phyloP scores from a whole-genome alignment of 441 rosid genomes.

The Corymbia citriodora region DNA sequence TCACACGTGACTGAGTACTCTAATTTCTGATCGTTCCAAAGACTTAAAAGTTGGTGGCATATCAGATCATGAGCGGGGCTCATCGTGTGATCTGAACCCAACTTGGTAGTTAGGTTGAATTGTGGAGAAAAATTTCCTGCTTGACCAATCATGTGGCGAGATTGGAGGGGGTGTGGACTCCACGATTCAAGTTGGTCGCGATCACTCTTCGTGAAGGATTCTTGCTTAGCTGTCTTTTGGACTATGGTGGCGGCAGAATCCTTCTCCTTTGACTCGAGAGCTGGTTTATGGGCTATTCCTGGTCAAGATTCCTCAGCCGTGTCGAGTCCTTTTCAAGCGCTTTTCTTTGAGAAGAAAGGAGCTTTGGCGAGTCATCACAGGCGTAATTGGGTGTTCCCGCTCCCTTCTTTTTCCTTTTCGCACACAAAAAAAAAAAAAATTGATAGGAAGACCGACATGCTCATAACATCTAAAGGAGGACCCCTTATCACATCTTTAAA shows the following conservation, averaged over 20 bases:
- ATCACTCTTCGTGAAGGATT: not conserved
- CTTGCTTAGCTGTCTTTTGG: not conserved
- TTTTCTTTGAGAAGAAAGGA: not conserved
- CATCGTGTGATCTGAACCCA: not conserved
- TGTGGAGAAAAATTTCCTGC: not conserved
- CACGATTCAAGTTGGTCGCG: not conserved
- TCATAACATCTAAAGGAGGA: not conserved
- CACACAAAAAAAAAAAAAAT: not conserved
- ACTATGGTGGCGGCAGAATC: not conserved
- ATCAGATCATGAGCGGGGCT: not conserved
- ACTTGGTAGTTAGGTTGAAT: not conserved
- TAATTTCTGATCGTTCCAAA: not conserved
- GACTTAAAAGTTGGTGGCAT: not conserved
- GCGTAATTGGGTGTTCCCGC: not conserved
- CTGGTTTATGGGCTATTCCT: not conserved
- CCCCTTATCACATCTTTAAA: not conserved
- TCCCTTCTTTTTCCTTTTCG: not conserved
- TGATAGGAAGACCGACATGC: not conserved
- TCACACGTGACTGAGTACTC: not conserved
- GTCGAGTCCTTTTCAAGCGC: not conserved
- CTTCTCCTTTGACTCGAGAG: not conserved
- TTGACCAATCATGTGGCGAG: not conserved
- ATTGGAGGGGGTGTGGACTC: not conserved
- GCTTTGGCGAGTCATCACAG: not conserved
- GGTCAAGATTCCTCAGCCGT: not conserved